Percentiles rank a stretch among this genome's conserved stretches.
phyloP scores from a whole-genome alignment of 176 grass and related monocot genomes.

The Aegilops tauschii region DNA sequence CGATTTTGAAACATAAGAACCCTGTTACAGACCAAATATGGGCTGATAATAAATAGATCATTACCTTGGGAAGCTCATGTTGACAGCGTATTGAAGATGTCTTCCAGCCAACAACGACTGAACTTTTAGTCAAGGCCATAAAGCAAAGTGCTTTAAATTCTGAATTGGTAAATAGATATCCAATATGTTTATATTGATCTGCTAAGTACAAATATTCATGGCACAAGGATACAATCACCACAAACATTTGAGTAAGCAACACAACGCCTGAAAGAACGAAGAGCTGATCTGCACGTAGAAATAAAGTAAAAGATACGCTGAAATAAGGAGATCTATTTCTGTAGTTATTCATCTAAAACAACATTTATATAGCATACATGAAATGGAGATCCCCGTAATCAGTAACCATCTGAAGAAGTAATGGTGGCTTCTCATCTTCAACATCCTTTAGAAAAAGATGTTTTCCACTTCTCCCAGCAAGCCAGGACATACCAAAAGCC shows the following conservation, averaged over 20 bases:
- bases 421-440: slow-evolving; percentile 75
- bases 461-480: slow-evolving; percentile 82
- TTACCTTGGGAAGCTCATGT: slow-evolving; percentile 88
- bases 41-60: slow-evolving; percentile 27
- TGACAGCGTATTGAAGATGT: slow-evolving; percentile 83
- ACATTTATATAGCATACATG: slow-evolving; percentile 55
- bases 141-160: not conserved
- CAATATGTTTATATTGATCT: not conserved
- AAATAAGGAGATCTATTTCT: slow-evolving; percentile 4
- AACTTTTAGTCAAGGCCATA: slow-evolving; percentile 52
- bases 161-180: slow-evolving; percentile 27
- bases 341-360: not conserved
- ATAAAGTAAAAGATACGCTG: slow-evolving; percentile 20
- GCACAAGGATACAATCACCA: slow-evolving; percentile 82
- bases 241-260: slow-evolving; percentile 90
- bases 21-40: not conserved
- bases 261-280: slow-evolving; percentile 72
- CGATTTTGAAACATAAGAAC: slow-evolving; percentile 37
- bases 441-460: slow-evolving; percentile 78
- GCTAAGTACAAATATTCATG: slow-evolving; percentile 13
- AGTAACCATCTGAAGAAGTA: slow-evolving; percentile 87
- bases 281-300: slow-evolving; percentile 72
- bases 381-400: slow-evolving; percentile 68
- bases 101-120: slow-evolving; percentile 86
- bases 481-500: slow-evolving; percentile 67